phyloP scores from a whole-genome alignment of 805 yeast species.

The Candida methanosorbosa region DNA sequence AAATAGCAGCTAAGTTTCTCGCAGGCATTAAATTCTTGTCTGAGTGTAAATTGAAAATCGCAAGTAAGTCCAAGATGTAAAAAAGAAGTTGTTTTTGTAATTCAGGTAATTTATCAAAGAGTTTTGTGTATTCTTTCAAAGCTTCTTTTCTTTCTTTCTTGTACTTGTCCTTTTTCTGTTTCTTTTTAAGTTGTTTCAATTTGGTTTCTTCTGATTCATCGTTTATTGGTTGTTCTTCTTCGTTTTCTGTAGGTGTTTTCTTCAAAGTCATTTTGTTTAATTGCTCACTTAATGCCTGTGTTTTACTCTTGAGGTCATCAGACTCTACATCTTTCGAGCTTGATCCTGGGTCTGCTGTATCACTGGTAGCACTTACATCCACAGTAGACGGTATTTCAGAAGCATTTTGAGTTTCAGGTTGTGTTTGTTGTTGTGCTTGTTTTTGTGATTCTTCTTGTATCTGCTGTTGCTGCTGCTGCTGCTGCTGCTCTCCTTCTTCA shows the following conservation, averaged over 20 bases:
- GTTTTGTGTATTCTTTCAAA: slow-evolving; percentile 57
- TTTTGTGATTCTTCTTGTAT: neutral
- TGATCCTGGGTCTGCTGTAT: too few relatives aligned
- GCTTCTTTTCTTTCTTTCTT: slow-evolving; percentile 61
- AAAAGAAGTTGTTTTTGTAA: slow-evolving; percentile 74
- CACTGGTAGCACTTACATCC: too few relatives aligned
- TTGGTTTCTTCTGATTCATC: slow-evolving; percentile 23
- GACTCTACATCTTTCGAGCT: too few relatives aligned
- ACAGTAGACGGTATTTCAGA: neutral
- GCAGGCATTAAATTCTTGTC: slow-evolving; percentile 85
- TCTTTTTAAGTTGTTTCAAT: slow-evolving; percentile 18
- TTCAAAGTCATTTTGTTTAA: slow-evolving; percentile 2
- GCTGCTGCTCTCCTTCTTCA: neutral
- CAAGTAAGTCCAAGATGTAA: slow-evolving; percentile 77
- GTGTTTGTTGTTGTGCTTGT: neutral
- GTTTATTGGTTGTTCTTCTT: slow-evolving; percentile 12
- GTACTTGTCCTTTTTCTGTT: slow-evolving; percentile 44
- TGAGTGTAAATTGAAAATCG: slow-evolving; percentile 75
- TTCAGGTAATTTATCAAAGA: slow-evolving; percentile 66
- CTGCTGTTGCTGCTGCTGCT: neutral
- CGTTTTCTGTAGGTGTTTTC: slow-evolving; percentile 5
- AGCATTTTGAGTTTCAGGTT: neutral
- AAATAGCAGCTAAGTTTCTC: slow-evolving; percentile 87
- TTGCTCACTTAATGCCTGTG: too few relatives aligned
- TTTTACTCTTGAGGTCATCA: too few relatives aligned